Base-by-base conservation (phyloP, 75 land plant species). In the Isoetes taiwanensis region DNA sequence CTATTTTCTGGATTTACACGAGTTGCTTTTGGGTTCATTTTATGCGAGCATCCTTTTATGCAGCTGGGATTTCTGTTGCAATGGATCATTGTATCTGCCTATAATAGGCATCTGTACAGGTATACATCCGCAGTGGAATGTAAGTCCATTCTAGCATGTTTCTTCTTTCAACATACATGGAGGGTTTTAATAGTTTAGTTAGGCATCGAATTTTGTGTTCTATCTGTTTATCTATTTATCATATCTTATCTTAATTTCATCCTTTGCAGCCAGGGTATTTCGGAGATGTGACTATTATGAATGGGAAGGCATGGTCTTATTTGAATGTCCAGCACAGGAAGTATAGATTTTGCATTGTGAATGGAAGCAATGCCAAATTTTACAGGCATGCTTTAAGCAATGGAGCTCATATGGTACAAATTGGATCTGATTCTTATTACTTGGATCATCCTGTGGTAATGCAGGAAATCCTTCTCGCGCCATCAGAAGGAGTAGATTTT, bases 81-180 rank as follows among this genome's bases (percentile, higher is more conserved):
- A 46, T n/a, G 50, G 50, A 6, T 46, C 50, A 8, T 19, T 46
- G 5, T 46, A 46, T n/a, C 16, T 46, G 50, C 16, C 16, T 46
- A 6, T 23, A 6, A 46, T 19, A 23, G 50, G 50, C 50, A 46
- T 19, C 50, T 19, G 25, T 46, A 19, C 50, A 6, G 25, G 25
- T 16, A 46, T 46, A 6, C 50, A 46, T 16, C 50, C 50, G n/a
- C 50, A 46, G 50, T 46, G 50, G 50, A 19, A 46, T 19, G 50
- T 46, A 46, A 46, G 50, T 6, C 16, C 16, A 14, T 9, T 9
- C 9, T 37, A 9, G 9, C 38, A 9, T 9, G 38, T 9, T 37
- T 37, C 14, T 14, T 37, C 14, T 9, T 9, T 37, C 11, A 9
- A 9, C 38, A 9, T 37, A 14, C 11, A 37, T 9, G 38, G 14